Evolutionary conservation across 306 rosid genomes (phyloP), one percentile per base, ranked within the genome.

Genomic region (Canavalia ensiformis): DNA sequence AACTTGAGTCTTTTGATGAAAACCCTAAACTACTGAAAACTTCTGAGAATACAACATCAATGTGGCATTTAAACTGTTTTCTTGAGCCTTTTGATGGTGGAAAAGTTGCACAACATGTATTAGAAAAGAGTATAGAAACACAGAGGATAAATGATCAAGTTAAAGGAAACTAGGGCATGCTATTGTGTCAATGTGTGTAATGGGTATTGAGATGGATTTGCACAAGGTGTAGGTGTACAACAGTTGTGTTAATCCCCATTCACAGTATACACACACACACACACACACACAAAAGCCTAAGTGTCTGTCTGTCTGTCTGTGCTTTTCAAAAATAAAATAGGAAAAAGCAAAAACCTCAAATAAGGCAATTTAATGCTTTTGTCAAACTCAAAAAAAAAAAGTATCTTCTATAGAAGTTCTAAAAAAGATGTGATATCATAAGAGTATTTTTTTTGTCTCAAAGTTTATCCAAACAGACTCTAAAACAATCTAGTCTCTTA

Each of bases 1-100:
- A 35, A 18, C 25, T 18, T 18, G 25, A 18, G 25, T 18, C 25
- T 18, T 18, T 18, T 18, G 25, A 18, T 18, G 25, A 18, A 18
- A 18, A 18, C 25, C 25, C 25, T 4, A 37, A 37, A 45, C 0
- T 45, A 45, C 74, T 8, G 42, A 42, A 1, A 42, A 25, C 8
- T 2, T 29, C 60, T 37, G 4, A 57, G 3, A 68, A 47, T 1
- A 80, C 34, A 69, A 25, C 3, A 49, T 25, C 64, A 54, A 59
- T 59, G 60, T 7, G 65, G 56, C 30, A 76, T 9, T 42, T 8
- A 18, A 58, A 56, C 57, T 81, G 77, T 74, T 73, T 49, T 68
- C 39, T 34, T 10, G 31, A 25, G 58, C 45, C 75, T 31, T 41
- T 42, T 74, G 54, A 45, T 57, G 81, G 10, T 39, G 31, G 54